phyloP scores from a whole-genome alignment of 148 eudicot genomes.

The Rhododendron simsii region DNA sequence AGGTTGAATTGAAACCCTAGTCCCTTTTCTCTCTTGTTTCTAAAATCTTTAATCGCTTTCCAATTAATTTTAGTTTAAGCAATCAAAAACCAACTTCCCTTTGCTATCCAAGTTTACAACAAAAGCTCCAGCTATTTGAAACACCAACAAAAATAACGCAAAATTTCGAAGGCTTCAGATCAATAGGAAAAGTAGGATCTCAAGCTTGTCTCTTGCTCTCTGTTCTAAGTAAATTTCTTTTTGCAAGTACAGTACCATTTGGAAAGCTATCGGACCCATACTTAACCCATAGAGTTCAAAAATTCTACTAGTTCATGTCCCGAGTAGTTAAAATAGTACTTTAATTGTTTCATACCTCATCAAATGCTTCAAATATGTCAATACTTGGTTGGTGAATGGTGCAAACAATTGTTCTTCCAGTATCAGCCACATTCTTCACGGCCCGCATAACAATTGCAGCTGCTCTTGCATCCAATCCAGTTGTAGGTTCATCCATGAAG shows the following conservation, averaged over 20 bases:
- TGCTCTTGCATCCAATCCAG: slow-evolving; percentile 85
- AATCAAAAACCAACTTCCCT: too few species aligned
- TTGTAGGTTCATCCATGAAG: slow-evolving; percentile 87
- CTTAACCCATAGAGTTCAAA: background rate
- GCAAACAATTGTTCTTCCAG: slow-evolving; percentile 89
- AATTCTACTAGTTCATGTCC: background rate
- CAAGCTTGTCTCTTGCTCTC: background rate
- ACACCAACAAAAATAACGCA: background rate
- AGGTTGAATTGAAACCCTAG: too few species aligned
- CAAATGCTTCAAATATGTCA: slow-evolving; percentile 87
- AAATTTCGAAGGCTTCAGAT: background rate
- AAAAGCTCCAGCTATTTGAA: too few species aligned
- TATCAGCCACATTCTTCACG: slow-evolving; percentile 60
- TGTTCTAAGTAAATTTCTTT: background rate
- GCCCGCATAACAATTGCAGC: slow-evolving; percentile 84
- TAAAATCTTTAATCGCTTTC: too few species aligned
- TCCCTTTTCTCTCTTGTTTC: too few species aligned
- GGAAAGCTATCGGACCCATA: background rate
- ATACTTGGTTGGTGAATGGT: slow-evolving; percentile 93
- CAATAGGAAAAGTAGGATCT: background rate
- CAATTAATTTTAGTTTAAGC: too few species aligned
- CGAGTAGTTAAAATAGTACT: background rate
- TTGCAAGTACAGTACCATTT: background rate
- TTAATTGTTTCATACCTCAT: slow-evolving; percentile 43
- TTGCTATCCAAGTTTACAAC: too few species aligned